Conservation (phyloP, 164 flowering plant genomes). For the Stephania cephalantha region DNA sequence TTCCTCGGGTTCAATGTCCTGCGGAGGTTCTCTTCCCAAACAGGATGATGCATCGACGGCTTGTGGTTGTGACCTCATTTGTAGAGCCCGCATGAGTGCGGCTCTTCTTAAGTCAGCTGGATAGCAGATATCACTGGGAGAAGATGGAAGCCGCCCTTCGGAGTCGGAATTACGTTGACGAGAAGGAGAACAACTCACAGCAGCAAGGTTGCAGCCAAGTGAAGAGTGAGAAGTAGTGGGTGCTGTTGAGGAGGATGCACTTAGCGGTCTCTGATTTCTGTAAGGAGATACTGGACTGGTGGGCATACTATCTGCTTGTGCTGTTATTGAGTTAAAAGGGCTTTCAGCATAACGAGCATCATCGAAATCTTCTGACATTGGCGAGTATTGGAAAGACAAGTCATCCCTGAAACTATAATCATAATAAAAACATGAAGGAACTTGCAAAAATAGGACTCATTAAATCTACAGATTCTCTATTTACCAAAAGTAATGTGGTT, state of each 20-base stretch:
- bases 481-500: no score
- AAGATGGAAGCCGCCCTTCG: constrained; percentile 89
- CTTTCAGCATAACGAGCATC: constrained; percentile 64
- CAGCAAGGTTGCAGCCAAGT: constrained; percentile 12
- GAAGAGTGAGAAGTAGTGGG: constrained; percentile 3
- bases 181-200: constrained; percentile 39
- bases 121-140: constrained; percentile 96
- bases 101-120: constrained; percentile 87
- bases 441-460: no score
- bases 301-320: constrained; percentile 53
- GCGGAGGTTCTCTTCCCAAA: constrained; percentile 35
- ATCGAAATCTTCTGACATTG: constrained; percentile 94
- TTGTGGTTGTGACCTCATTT: constrained; percentile 79
- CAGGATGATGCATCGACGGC: constrained; percentile 38
- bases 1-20: constrained; percentile 48
- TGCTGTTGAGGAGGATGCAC: background rate
- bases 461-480: no score
- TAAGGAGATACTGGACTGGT: constrained; percentile 86
- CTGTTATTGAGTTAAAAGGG: constrained; percentile 26
- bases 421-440: background rate
- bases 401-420: constrained; percentile 59
- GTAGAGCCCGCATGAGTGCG: constrained; percentile 85
- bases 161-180: constrained; percentile 79
- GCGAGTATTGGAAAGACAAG: constrained; percentile 62
- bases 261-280: constrained; percentile 21